These are phyloP conservation scores for Phycomyces blakesleeanus DNA, from an alignment of 192 early-diverging fungal genomes.

Conservation along the genomic window DNA sequence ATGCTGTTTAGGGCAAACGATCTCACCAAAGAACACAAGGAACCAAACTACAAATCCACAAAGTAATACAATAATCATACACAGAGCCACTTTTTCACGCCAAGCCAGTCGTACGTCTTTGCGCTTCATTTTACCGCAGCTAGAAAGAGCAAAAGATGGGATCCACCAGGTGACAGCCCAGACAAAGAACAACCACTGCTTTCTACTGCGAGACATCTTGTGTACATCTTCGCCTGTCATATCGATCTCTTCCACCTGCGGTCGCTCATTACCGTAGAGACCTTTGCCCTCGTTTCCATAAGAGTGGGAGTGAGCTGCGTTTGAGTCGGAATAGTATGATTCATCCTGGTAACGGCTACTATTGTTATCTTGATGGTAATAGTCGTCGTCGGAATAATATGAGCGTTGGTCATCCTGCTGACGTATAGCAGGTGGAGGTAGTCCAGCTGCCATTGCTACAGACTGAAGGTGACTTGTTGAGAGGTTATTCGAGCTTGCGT, in stretches of 20 bases:
- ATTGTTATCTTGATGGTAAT: conserved; percentile 9
- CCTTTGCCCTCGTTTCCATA: conserved; percentile 15
- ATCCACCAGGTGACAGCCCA: conserved; percentile 89
- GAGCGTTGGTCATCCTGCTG: conserved; percentile 27
- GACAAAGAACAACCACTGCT: conserved; percentile 71
- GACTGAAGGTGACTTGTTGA: conserved; percentile 4
- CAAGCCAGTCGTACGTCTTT: conserved; percentile 93
- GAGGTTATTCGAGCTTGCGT: not conserved
- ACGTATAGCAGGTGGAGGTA: conserved; percentile 11
- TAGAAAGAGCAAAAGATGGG: conserved; percentile 51
- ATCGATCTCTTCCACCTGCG: conserved; percentile 41
- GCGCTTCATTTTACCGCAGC: conserved; percentile 79
- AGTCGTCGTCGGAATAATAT: conserved; percentile 36
- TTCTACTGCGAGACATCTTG: conserved; percentile 46
- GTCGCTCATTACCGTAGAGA: conserved; percentile 22
- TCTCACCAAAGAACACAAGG: conserved; percentile 77
- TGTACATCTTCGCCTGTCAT: conserved; percentile 46
- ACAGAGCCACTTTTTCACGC: conserved; percentile 89
- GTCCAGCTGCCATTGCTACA: conserved; percentile 13
- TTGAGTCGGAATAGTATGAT: conserved; percentile 17
- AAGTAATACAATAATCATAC: conserved; percentile 78
- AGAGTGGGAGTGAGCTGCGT: conserved; percentile 3
- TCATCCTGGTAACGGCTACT: not conserved
- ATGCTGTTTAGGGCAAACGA: conserved; percentile 77
- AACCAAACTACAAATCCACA: conserved; percentile 82